Evolutionary conservation across 2,329 filamentous ascomycete genomes (phyloP).

Genomic region (Aspergillus jensenii): DNA sequence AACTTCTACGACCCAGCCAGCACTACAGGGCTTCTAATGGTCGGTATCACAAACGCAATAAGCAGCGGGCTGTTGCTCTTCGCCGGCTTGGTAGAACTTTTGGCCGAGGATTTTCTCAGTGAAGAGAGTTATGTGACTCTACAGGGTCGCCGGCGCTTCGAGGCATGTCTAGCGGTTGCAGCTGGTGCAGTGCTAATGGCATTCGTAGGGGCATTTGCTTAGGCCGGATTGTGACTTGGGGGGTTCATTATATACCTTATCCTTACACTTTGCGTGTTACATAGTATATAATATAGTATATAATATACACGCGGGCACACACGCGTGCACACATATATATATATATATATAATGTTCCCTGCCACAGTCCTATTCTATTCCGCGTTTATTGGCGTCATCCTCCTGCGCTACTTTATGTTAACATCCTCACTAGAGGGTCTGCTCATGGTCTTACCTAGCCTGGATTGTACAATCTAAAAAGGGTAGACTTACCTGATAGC

Average conservation of each 20-base stretch:
- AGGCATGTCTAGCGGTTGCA: conserved; percentile 63
- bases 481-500: too few relatives aligned
- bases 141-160: conserved; percentile 56
- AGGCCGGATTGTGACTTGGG: conserved; percentile 10
- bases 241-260: conserved; percentile 12
- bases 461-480: too few relatives aligned
- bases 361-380: neutral
- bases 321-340: neutral
- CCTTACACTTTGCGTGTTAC: conserved; percentile 7
- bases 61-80: conserved; percentile 78
- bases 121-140: conserved; percentile 63
- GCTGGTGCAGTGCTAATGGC: conserved; percentile 64
- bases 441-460: too few relatives aligned
- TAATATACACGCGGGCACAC: too few relatives aligned
- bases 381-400: too few relatives aligned
- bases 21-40: conserved; percentile 73
- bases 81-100: conserved; percentile 77
- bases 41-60: conserved; percentile 85
- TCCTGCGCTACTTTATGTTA: too few relatives aligned
- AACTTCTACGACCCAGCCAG: conserved; percentile 77
- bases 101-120: conserved; percentile 79
- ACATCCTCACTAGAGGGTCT: too few relatives aligned
- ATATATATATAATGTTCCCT: neutral
- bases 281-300: neutral
- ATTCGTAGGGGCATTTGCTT: conserved; percentile 66